Conservation (phyloP, 805 yeast genomes). For the Zygoascus tannicola region DNA sequence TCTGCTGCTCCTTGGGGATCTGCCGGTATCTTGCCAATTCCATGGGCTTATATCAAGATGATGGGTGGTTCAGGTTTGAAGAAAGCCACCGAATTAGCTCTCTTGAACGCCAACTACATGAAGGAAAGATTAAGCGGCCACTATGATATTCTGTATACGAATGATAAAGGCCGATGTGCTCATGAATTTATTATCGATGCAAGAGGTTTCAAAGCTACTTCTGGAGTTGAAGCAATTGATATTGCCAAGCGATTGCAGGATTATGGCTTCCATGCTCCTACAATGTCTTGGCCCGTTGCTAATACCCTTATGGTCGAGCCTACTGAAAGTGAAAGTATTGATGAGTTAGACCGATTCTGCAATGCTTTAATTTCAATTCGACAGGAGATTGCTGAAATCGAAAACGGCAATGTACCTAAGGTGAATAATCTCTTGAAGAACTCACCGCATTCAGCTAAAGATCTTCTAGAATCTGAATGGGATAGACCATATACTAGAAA, state of each 20-base stretch:
- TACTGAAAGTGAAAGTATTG: constrained; percentile 85
- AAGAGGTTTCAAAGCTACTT: constrained; percentile 62
- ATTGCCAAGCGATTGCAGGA: constrained; percentile 95
- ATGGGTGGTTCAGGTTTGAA: constrained; percentile 82
- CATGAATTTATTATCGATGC: constrained; percentile 94
- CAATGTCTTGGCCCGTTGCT: constrained; percentile 97
- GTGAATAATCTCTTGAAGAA: constrained; percentile 57
- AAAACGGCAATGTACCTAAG: constrained; percentile 49
- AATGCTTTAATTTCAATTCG: constrained; percentile 79
- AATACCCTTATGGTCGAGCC: constrained; percentile 98
- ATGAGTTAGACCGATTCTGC: constrained; percentile 83
- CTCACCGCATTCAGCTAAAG: constrained; percentile 86
- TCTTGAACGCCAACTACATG: constrained; percentile 95
- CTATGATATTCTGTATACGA: constrained; percentile 67
- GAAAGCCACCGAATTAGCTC: constrained; percentile 80
- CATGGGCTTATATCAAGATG: constrained; percentile 91
- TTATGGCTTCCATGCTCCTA: constrained; percentile 98
- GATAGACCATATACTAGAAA: constrained; percentile 84
- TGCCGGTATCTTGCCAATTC: constrained; percentile 85
- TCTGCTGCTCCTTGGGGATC: constrained; percentile 95
- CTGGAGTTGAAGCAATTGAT: constrained; percentile 89
- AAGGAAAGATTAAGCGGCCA: constrained; percentile 61
- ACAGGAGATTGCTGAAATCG: constrained; percentile 66
- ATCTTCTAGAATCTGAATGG: constrained; percentile 70
- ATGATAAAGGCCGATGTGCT: constrained; percentile 68